Base-by-base conservation (phyloP, 306 rosid species). In the Malus sieversii region DNA sequence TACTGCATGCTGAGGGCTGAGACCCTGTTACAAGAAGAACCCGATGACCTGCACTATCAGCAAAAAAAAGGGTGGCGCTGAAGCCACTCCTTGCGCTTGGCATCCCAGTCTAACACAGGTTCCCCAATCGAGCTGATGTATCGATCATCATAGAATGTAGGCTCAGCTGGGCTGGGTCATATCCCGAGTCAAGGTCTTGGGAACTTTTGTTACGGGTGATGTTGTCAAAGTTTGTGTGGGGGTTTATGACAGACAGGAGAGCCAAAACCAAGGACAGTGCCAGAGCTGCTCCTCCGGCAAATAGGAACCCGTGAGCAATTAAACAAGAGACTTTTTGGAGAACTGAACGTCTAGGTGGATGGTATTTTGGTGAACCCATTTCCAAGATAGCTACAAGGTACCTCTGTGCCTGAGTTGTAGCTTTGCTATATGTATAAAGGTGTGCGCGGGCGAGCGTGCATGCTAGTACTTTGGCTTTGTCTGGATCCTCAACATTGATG, bases 91-190 rank as follows among this genome's bases (percentile, higher is more conserved):
- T 78, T 29, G 2, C 97, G 82, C 78, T 90, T 90, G 58, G 82
- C 80, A 51, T 94, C 92, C 97, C 95, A 88, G 68, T 82, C 60
- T 12, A 55, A 35, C 22, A 90, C 74, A 32, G 84, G 87, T 1
- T 70, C 68, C 14, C 76, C 85, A 9, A 92, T 86, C 8, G 88
- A 86, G 8, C 90, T 87, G 73, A 82, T 55, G 35, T 67, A 72
- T 3, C 85, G 88, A 59, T 90, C 90, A 75, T 91, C 97, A 64
- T 92, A 88, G 87, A 91, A 90, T 20, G 87, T 87, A 0, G n/a
- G 61, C 30, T 82, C 87, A 2, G 86, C 77, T 1, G 93, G 84
- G 86, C 77, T 1, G 93, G 84, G 82, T 92, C 97, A 16, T 69
- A 18, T 30, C 27, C 62, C 22, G 78, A 42, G 70, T 76, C 52